These are phyloP conservation scores for Neodidymelliopsis sp. DNA, from an alignment of 2,329 filamentous ascomycete species.

Conservation along the genomic window DNA sequence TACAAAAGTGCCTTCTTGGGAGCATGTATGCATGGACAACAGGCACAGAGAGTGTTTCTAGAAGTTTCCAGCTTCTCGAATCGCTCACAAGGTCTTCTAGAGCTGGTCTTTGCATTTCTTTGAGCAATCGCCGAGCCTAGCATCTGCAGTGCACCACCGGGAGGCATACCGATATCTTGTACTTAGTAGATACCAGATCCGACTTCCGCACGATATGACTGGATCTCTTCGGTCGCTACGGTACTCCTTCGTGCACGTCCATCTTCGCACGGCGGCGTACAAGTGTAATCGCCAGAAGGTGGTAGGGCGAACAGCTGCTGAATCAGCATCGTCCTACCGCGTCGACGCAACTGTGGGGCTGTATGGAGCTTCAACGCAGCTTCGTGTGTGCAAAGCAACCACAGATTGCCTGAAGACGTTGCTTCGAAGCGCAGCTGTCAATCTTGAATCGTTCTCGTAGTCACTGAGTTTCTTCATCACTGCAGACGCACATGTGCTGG, in stretches of 20 bases:
- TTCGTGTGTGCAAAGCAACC: neutral
- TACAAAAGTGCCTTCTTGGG: constrained; percentile 6
- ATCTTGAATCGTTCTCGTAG: too few relatives aligned
- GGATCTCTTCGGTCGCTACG: neutral
- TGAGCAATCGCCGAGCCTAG: constrained; percentile 1
- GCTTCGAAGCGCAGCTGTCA: too few relatives aligned
- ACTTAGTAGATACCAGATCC: neutral
- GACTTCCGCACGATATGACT: neutral
- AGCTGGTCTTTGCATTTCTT: neutral
- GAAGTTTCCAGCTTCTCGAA: neutral
- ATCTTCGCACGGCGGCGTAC: too few relatives aligned
- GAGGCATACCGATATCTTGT: neutral
- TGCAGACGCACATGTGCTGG: neutral
- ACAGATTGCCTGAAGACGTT: too few relatives aligned
- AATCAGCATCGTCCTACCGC: neutral
- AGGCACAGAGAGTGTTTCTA: neutral
- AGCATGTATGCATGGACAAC: neutral
- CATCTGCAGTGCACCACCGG: neutral
- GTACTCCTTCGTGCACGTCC: neutral
- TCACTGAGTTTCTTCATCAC: too few relatives aligned
- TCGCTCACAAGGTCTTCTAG: neutral
- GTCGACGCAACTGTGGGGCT: neutral
- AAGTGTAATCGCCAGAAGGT: too few relatives aligned
- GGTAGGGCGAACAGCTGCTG: neutral
- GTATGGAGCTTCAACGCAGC: neutral